These are phyloP conservation scores for Acer yangbiense DNA, from an alignment of 345 rosid genomes.

Conservation along the genomic window DNA sequence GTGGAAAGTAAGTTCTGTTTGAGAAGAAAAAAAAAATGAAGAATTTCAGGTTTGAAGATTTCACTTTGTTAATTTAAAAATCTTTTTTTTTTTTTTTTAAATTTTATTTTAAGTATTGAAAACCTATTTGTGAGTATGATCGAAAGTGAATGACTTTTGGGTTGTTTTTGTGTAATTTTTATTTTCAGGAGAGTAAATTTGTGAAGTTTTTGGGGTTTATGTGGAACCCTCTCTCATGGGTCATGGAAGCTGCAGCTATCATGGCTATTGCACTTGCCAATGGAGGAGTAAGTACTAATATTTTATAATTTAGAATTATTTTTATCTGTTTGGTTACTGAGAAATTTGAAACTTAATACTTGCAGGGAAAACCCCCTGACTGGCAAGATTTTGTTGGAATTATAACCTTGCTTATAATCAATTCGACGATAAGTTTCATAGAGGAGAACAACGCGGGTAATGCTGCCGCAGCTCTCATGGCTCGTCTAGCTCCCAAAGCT, in stretches of 20 bases:
- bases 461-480: slow-evolving; percentile 72
- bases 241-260: slow-evolving; percentile 77
- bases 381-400: slow-evolving; percentile 79
- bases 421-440: slow-evolving; percentile 70
- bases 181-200: slow-evolving; percentile 58
- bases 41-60: background rate
- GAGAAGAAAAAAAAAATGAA: too few relatives aligned
- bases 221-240: slow-evolving; percentile 86
- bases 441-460: slow-evolving; percentile 74
- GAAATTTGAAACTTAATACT: background rate
- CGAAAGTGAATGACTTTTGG: background rate
- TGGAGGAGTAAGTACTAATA: slow-evolving; percentile 52
- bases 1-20: background rate
- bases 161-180: background rate
- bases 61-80: background rate
- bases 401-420: slow-evolving; percentile 53
- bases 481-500: slow-evolving; percentile 64
- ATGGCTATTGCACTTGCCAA: slow-evolving; percentile 80
- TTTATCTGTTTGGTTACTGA: too few relatives aligned
- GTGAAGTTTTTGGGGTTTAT: slow-evolving; percentile 64
- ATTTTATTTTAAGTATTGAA: too few relatives aligned
- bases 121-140: background rate
- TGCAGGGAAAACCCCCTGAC: slow-evolving; percentile 65
- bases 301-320: background rate
- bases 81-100: too few relatives aligned